These are phyloP conservation scores for Gaeumannomyces tritici DNA, from an alignment of 2,329 filamentous ascomycete species.

Conservation along the genomic window DNA sequence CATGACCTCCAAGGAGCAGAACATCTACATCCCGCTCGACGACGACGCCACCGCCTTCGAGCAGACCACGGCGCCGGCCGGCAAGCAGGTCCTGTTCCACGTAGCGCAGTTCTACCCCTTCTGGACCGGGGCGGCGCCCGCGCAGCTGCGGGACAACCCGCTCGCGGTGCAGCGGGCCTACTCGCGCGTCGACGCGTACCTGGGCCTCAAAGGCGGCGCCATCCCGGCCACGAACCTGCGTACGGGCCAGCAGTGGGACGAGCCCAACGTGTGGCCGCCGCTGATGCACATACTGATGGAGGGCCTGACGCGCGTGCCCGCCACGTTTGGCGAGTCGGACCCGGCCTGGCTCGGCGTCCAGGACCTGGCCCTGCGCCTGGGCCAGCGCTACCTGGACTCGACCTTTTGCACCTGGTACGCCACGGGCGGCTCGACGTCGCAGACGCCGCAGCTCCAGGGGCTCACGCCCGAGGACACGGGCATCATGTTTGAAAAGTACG, in stretches of 20 bases:
- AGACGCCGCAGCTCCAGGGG: slow-evolving; percentile 39
- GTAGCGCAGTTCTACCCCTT: slow-evolving; percentile 57
- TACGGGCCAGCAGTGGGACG: slow-evolving; percentile 60
- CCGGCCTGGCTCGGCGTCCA: slow-evolving; percentile 44
- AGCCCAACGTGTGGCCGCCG: slow-evolving; percentile 62
- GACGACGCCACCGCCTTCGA: slow-evolving; percentile 31
- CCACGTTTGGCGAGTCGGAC: slow-evolving; percentile 43
- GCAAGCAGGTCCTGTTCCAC: slow-evolving; percentile 47
- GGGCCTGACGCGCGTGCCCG: slow-evolving; percentile 48
- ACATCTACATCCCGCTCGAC: slow-evolving; percentile 42
- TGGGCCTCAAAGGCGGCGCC: slow-evolving; percentile 42
- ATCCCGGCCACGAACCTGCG: slow-evolving; percentile 52
- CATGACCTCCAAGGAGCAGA: slow-evolving; percentile 45
- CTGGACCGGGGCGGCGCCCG: slow-evolving; percentile 56
- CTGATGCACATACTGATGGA: slow-evolving; percentile 55
- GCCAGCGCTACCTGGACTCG: slow-evolving; percentile 57
- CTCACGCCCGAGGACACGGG: slow-evolving; percentile 33
- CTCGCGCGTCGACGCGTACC: slow-evolving; percentile 39
- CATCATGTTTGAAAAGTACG: slow-evolving; percentile 58
- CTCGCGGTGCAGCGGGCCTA: slow-evolving; percentile 45
- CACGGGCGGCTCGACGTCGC: slow-evolving; percentile 51
- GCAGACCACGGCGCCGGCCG: slow-evolving; percentile 35
- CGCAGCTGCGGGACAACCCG: slow-evolving; percentile 46
- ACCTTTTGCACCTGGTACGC: slow-evolving; percentile 62
- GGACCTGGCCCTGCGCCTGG: slow-evolving; percentile 45